Conservation (phyloP, 164 flowering plant genomes). For the Kingdonia uniflora region DNA sequence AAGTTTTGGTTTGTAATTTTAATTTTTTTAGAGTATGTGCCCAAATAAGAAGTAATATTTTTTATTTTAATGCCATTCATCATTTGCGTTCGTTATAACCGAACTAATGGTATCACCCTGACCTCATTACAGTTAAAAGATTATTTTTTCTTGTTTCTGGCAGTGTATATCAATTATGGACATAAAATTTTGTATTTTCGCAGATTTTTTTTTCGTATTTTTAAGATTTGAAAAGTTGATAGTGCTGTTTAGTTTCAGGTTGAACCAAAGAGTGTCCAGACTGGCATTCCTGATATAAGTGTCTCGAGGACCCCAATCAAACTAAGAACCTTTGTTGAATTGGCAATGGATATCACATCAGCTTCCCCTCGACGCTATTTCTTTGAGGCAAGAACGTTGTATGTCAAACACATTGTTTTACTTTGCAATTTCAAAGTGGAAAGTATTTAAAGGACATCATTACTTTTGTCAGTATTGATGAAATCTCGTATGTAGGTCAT, state of each 20-base stretch:
- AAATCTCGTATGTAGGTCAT: constrained; percentile 47
- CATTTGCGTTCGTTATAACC: neutral
- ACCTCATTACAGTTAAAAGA: too few species aligned
- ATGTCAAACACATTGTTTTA: constrained; percentile 8
- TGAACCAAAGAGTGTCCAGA: constrained; percentile 26
- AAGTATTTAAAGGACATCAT: neutral
- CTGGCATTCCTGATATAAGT: constrained; percentile 8
- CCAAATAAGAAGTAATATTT: too few species aligned
- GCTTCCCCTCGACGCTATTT: constrained; percentile 94
- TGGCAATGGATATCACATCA: constrained; percentile 91
- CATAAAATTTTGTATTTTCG: too few species aligned
- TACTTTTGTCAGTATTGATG: too few species aligned
- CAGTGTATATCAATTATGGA: too few species aligned
- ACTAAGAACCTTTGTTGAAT: constrained; percentile 63
- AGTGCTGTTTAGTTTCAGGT: constrained; percentile 39
- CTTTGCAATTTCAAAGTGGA: neutral
- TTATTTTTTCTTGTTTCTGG: too few species aligned
- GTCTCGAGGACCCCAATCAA: constrained; percentile 35
- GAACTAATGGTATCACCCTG: too few species aligned
- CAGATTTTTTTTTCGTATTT: neutral
- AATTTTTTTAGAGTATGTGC: too few species aligned
- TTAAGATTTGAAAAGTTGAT: neutral
- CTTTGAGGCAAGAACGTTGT: constrained; percentile 72
- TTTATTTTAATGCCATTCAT: neutral
- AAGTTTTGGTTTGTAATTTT: too few species aligned